Base-by-base conservation (phyloP, 2,329 filamentous ascomycete genomes). In the Pseudopyricularia cyperi region DNA sequence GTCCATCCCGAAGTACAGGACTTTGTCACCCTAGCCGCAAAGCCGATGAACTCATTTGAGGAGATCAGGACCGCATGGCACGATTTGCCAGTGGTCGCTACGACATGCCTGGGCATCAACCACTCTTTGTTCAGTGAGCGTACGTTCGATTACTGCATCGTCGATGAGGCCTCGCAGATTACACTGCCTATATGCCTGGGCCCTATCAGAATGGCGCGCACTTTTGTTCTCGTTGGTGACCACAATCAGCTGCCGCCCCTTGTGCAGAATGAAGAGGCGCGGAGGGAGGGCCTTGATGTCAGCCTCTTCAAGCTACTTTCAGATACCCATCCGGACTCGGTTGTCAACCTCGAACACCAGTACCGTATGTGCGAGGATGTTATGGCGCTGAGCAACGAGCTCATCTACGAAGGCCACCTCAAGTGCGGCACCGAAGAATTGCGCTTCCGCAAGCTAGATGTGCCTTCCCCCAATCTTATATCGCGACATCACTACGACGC, bases 331-430 rank as follows among this genome's bases (percentile, higher is more conserved):
- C 90, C 93, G 0, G 73, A 81, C 47, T 89, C 89, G 1, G 90
- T 98, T 2, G 88, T 94, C 55, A 95, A 87, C 56, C 77, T 98
- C 2, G 89, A 93, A 60, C 89, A 96, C 61, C 93, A 98, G 64
- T 98, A 98, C 64, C 88, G 93, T 55, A 98, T 98, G 93, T 95
- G 89, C 61, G 87, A 93, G 58, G 93, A 98, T 55, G 87, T 98
- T 55, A 97, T 97, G 91, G 77, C 84, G 2, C 76, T 98, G 14
- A 94, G 89, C 56, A 98, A 96, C 66, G 86, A 80, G 1, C 77
- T 98, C 52, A 96, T 98, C 60, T 98, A 98, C 68, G 75, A 83
- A n/a, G 91, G 90, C 4, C 80, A 83, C 34, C 76, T 98, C 35
- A 91, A 93, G 61, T 98, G 93, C 62, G 93, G 93, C 24, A 95